Conservation (phyloP, 176 grass and related monocot genomes). For the Eragrostis curvula region DNA sequence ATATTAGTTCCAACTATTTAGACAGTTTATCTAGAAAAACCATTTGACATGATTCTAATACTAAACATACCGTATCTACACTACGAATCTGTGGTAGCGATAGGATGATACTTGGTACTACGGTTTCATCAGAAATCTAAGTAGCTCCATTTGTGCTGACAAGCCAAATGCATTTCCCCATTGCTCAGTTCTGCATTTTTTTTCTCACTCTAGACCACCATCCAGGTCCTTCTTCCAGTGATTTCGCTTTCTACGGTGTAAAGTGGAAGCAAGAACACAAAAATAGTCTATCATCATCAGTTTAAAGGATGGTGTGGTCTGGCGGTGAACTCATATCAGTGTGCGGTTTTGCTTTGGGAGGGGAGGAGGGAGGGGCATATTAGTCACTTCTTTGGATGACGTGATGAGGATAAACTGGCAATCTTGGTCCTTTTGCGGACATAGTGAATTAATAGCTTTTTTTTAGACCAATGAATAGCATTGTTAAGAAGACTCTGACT, state of each 20-base stretch:
- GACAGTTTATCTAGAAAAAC: not conserved
- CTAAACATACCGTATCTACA: not conserved
- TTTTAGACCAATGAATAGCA: no score
- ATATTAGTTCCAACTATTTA: not conserved
- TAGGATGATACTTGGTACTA: not conserved
- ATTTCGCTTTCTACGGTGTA: not conserved
- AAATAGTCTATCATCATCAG: not conserved
- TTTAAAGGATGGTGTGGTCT: not conserved
- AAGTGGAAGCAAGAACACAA: not conserved
- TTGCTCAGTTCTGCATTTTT: not conserved
- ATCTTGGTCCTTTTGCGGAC: no score
- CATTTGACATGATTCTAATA: not conserved
- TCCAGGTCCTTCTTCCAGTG: not conserved
- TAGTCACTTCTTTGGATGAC: not conserved
- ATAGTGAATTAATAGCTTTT: no score
- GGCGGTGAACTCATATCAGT: not conserved
- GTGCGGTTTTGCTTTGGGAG: not conserved
- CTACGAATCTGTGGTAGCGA: not conserved
- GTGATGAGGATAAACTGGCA: not conserved
- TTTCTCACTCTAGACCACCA: not conserved
- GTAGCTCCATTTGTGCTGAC: no score
- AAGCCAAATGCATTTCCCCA: not conserved
- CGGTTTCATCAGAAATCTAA: no score
- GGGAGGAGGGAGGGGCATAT: not conserved
- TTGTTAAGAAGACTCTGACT: no score